A percentile compares a stretch with the other conserved stretches of the same genome.
phyloP scores from a whole-genome alignment of 2,329 filamentous ascomycete genomes.

The Fusarium armeniacum region DNA sequence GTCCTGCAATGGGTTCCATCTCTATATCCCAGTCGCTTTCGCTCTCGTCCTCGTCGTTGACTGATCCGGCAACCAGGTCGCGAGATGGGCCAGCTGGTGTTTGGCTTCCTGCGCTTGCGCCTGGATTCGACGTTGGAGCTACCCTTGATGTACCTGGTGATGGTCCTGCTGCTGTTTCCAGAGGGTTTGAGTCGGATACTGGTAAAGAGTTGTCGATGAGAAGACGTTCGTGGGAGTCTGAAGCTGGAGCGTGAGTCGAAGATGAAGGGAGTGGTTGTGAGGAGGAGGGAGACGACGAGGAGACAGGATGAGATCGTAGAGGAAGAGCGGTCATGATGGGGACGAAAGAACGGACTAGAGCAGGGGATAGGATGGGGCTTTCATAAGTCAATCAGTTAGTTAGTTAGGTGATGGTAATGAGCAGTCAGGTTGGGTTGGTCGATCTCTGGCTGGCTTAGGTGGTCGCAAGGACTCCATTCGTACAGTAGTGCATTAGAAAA shows the following conservation, averaged over 20 bases:
- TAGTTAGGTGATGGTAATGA: conserved; percentile 35
- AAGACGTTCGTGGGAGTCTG: conserved; percentile 23
- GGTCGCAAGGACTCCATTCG: conserved; percentile 39
- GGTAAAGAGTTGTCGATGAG: conserved; percentile 29
- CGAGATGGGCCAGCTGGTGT: conserved; percentile 41
- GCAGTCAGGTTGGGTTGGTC: conserved; percentile 22
- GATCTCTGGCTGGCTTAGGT: conserved; percentile 36
- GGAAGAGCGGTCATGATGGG: conserved; percentile 46
- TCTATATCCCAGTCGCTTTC: conserved; percentile 62
- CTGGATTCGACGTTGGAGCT: conserved; percentile 17
- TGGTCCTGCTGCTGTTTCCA: conserved; percentile 22
- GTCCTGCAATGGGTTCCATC: conserved; percentile 68
- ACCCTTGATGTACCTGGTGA: conserved; percentile 23
- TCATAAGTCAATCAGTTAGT: conserved; percentile 41
- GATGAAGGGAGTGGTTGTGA: conserved; percentile 26
- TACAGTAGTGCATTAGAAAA: conserved; percentile 42
- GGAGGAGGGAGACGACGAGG: conserved; percentile 33
- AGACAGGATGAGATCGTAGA: conserved; percentile 36
- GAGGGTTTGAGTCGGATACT: conserved; percentile 16
- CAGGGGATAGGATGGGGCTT: conserved; percentile 43
- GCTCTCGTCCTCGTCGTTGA: conserved; percentile 55
- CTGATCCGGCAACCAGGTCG: conserved; percentile 25
- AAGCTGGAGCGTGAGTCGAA: conserved; percentile 23
- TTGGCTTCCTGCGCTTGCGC: conserved; percentile 31
- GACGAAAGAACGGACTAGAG: conserved; percentile 40